phyloP scores from a whole-genome alignment of 164 flowering plant species.

The Nelumbo lutea region DNA sequence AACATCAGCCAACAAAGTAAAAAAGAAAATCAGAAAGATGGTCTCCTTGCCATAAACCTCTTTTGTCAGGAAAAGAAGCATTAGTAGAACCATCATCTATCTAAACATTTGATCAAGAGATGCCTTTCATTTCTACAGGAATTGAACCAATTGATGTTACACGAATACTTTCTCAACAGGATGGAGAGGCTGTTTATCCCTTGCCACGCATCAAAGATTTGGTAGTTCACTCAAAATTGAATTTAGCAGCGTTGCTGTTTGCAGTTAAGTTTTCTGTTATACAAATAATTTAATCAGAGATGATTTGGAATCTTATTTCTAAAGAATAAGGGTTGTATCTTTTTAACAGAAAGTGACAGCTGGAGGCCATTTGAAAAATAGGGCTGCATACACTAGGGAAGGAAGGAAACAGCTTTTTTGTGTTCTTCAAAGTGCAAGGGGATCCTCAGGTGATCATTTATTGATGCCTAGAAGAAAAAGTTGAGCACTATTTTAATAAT shows the following conservation, averaged over 20 bases:
- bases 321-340: not conserved
- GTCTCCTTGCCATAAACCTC: no score
- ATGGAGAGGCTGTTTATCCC: slow-evolving; percentile 95
- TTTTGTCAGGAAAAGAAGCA: not conserved
- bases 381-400: slow-evolving; percentile 87
- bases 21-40: no score
- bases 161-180: slow-evolving; percentile 83
- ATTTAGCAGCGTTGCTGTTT: slow-evolving; percentile 79
- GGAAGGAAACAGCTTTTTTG: slow-evolving; percentile 96
- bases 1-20: no score
- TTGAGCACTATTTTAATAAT: not conserved
- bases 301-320: slow-evolving; percentile 7
- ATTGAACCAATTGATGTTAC: slow-evolving; percentile 90
- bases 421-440: slow-evolving; percentile 95
- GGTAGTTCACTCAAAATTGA: slow-evolving; percentile 82
- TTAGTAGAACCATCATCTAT: not conserved
- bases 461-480: not conserved
- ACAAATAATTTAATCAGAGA: slow-evolving; percentile 2
- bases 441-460: slow-evolving; percentile 77
- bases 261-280: slow-evolving; percentile 55
- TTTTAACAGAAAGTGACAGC: slow-evolving; percentile 55
- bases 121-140: slow-evolving; percentile 40
- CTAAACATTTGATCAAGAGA: slow-evolving; percentile 1
- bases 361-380: slow-evolving; percentile 58
- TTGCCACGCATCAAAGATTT: slow-evolving; percentile 72